These are phyloP conservation scores for Arabidopsis hybrid DNA, from an alignment of 441 rosid species.

Conservation along the genomic window DNA sequence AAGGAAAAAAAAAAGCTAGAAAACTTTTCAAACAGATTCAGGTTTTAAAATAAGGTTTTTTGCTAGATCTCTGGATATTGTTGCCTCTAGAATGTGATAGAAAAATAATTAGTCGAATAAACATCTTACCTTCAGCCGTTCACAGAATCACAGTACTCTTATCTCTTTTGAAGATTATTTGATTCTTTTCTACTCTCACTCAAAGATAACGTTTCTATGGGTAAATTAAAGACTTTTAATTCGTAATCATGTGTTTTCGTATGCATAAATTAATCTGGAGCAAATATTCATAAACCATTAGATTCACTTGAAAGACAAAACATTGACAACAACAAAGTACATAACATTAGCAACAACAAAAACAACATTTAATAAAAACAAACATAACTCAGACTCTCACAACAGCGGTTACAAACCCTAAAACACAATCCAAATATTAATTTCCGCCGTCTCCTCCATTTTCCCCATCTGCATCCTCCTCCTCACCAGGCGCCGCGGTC, in stretches of 20 bases:
- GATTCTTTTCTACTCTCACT: not conserved
- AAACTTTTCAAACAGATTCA: too few species aligned
- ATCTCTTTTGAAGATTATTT: not conserved
- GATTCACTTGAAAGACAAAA: not conserved
- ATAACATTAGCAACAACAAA: not conserved
- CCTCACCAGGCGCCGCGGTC: not conserved
- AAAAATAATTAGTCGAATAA: too few species aligned
- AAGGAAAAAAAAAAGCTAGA: too few species aligned
- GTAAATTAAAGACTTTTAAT: not conserved
- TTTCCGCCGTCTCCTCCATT: not conserved
- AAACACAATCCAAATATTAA: not conserved
- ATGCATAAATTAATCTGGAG: too few species aligned
- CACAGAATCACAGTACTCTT: not conserved
- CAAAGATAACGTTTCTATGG: not conserved
- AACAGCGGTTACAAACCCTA: not conserved
- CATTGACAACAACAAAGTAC: not conserved
- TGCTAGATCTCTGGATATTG: too few species aligned
- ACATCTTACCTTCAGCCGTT: too few species aligned
- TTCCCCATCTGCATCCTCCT: not conserved
- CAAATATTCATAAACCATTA: not conserved
- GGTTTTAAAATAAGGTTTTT: too few species aligned
- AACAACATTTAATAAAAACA: not conserved
- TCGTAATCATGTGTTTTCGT: too few species aligned
- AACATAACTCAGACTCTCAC: not conserved
- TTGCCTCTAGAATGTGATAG: too few species aligned